These are phyloP conservation scores for Spathaspora passalidarum DNA, from an alignment of 805 yeast genomes.

Conservation along the genomic window DNA sequence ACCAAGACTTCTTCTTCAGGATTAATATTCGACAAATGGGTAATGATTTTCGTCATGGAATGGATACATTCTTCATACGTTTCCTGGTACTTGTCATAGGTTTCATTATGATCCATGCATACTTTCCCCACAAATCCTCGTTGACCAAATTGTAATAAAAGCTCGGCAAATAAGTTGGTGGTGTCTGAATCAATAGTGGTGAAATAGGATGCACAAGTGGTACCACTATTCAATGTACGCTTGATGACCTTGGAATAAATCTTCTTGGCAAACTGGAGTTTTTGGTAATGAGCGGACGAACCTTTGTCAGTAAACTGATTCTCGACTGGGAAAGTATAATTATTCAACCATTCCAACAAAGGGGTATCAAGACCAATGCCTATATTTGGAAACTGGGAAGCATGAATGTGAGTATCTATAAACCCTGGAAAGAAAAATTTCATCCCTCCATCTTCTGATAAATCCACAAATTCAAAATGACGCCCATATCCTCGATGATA, in stretches of 20 bases:
- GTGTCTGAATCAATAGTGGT: conserved; percentile 83
- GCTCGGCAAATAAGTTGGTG: conserved; percentile 71
- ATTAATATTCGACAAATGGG: conserved; percentile 53
- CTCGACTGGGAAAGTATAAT: conserved; percentile 89
- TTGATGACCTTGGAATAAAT: conserved; percentile 68
- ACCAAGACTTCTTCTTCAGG: conserved; percentile 49
- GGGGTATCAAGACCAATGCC: conserved; percentile 80
- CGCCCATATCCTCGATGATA: neutral
- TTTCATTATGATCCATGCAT: conserved; percentile 82
- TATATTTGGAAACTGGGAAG: conserved; percentile 43
- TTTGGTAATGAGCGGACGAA: conserved; percentile 26
- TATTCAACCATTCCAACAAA: conserved; percentile 82
- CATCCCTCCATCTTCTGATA: conserved; percentile 29
- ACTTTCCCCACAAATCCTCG: conserved; percentile 90
- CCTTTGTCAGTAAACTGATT: conserved; percentile 44
- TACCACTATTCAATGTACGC: conserved; percentile 74
- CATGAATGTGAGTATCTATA: conserved; percentile 45
- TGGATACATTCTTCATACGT: conserved; percentile 49
- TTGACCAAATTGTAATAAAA: conserved; percentile 68
- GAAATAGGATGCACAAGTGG: conserved; percentile 89
- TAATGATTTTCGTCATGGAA: conserved; percentile 54
- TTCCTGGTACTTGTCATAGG: conserved; percentile 66
- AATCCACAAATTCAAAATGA: conserved; percentile 24
- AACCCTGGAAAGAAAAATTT: conserved; percentile 62
- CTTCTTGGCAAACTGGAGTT: conserved; percentile 49